Conservation (phyloP, 306 rosid species). For the Alnus rubra region DNA sequence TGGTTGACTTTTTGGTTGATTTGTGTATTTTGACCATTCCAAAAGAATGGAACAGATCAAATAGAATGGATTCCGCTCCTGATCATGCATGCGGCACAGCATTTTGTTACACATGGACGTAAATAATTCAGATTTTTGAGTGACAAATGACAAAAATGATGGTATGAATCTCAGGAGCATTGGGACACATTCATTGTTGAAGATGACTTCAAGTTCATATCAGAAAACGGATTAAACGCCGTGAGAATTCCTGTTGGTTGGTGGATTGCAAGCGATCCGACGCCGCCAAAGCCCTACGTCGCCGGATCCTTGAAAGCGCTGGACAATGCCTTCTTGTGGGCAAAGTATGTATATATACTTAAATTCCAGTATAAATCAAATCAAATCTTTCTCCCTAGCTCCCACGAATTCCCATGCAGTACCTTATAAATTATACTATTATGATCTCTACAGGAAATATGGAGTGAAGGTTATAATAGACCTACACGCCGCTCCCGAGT, state of each 20-base stretch:
- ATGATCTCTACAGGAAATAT: slow-evolving; percentile 49
- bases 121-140: too few relatives aligned
- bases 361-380: not conserved
- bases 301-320: slow-evolving; percentile 67
- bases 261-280: slow-evolving; percentile 88
- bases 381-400: too few relatives aligned
- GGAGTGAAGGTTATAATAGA: slow-evolving; percentile 70
- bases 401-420: too few relatives aligned
- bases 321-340: slow-evolving; percentile 79
- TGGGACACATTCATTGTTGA: slow-evolving; percentile 75
- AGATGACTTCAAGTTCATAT: slow-evolving; percentile 65
- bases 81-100: too few relatives aligned
- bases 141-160: not conserved
- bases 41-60: too few relatives aligned
- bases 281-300: slow-evolving; percentile 69
- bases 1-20: too few relatives aligned
- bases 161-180: slow-evolving; percentile 47
- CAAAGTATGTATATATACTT: slow-evolving; percentile 44
- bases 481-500: slow-evolving; percentile 82
- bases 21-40: too few relatives aligned
- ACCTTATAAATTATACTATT: too few relatives aligned
- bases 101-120: too few relatives aligned
- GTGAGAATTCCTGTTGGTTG: slow-evolving; percentile 89
- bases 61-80: too few relatives aligned
- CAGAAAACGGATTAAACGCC: slow-evolving; percentile 50